Conservation (phyloP, 2,329 filamentous ascomycete genomes). For the Phialocephala subalpina region DNA sequence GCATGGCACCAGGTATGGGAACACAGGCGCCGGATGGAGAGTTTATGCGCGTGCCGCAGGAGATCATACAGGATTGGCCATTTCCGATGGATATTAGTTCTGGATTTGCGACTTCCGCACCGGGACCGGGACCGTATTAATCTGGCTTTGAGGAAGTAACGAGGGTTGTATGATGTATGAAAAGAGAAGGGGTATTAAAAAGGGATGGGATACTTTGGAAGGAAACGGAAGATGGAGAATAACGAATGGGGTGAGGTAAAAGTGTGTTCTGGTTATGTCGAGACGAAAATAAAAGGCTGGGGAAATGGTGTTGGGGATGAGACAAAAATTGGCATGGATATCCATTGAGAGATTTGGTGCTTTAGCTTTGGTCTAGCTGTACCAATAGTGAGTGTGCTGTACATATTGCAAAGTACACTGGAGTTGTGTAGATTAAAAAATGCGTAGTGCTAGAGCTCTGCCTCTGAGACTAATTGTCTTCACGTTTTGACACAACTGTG, state of each 20-base stretch:
- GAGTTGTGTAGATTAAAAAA: no score
- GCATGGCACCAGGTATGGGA: neutral
- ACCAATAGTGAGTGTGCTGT: no score
- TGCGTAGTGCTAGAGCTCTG: no score
- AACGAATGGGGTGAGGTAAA: neutral
- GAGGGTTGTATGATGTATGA: neutral
- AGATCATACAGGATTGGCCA: constrained; percentile 7
- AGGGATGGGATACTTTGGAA: no score
- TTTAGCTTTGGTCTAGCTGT: no score
- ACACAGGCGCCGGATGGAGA: neutral
- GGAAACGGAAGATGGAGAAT: neutral
- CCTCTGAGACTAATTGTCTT: no score
- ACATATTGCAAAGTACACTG: no score
- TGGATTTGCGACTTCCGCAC: constrained; percentile 3
- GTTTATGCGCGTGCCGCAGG: constrained; percentile 12
- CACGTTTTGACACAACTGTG: no score
- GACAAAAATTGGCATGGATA: no score
- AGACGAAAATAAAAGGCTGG: neutral
- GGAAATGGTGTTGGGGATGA: no score
- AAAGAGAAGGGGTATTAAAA: neutral
- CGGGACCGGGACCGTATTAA: neutral
- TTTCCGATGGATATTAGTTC: constrained; percentile 10
- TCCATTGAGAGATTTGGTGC: no score
- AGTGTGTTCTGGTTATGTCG: neutral
- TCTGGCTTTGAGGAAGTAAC: neutral